A percentile compares a stretch with the other conserved stretches of the same genome.
phyloP scores from a whole-genome alignment of 345 rosid genomes.

The Eucalyptus tenuipes region DNA sequence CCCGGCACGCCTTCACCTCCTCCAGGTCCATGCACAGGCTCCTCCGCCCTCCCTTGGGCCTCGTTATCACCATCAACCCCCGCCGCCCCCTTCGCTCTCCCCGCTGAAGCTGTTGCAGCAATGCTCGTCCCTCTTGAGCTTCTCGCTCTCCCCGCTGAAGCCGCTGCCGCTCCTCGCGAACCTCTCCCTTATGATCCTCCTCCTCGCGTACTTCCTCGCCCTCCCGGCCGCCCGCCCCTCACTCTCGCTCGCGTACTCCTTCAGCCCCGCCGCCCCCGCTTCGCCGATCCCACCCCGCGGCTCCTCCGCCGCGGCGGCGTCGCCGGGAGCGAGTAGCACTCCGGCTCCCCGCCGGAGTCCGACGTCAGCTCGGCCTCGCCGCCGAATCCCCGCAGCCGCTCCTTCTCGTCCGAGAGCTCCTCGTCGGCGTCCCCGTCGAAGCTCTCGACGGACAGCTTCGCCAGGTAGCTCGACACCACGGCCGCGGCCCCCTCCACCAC shows the following conservation, averaged over 20 bases:
- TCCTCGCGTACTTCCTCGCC: conserved; percentile 5
- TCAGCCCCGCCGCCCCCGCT: neutral
- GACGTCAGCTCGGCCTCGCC: conserved; percentile 14
- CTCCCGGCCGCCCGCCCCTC: conserved; percentile 35
- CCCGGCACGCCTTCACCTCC: conserved; percentile 86
- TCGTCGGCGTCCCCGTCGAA: conserved; percentile 83
- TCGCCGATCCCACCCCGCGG: neutral
- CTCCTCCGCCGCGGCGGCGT: conserved; percentile 30
- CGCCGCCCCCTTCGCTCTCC: conserved; percentile 36
- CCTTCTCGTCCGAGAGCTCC: conserved; percentile 46
- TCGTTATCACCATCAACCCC: conserved; percentile 62
- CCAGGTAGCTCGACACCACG: conserved; percentile 12
- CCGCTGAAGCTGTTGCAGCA: conserved; percentile 30
- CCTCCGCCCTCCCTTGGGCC: conserved; percentile 70
- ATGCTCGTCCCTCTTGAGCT: neutral
- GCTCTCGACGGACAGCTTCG: conserved; percentile 47
- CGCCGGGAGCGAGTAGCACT: conserved; percentile 52
- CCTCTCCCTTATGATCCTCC: conserved; percentile 5
- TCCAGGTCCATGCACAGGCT: conserved; percentile 85
- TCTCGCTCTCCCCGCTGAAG: neutral
- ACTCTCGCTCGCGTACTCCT: conserved; percentile 78
- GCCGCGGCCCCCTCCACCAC: neutral
- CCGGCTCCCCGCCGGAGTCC: conserved; percentile 47
- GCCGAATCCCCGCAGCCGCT: neutral
- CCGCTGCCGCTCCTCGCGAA: neutral